A percentile compares a stretch with the other conserved stretches of the same genome.
Evolutionary conservation across 2,329 filamentous ascomycete genomes (phyloP).

Genomic region (Botryotinia narcissicola): DNA sequence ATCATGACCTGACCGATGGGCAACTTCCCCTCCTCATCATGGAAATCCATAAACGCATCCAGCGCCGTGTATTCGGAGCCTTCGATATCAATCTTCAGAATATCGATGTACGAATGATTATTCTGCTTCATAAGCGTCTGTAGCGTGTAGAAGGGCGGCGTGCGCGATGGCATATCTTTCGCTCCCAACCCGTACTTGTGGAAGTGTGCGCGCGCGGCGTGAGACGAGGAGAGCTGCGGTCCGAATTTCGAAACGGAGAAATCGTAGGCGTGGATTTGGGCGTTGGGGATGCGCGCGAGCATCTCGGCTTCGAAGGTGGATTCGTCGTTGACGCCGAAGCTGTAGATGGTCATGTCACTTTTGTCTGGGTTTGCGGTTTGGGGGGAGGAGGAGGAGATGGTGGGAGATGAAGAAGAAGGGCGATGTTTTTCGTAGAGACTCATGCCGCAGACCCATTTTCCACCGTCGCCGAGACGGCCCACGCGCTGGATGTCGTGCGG

Average conservation of each 20-base stretch:
- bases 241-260: slow-evolving; percentile 41
- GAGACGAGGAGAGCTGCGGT: slow-evolving; percentile 22
- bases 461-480: slow-evolving; percentile 43
- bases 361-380: neutral
- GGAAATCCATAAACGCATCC: slow-evolving; percentile 32
- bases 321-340: slow-evolving; percentile 42
- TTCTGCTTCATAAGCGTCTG: slow-evolving; percentile 42
- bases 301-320: slow-evolving; percentile 43
- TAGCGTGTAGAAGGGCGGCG: slow-evolving; percentile 41
- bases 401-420: neutral
- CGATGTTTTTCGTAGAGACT: slow-evolving; percentile 38
- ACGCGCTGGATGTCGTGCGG: slow-evolving; percentile 44
- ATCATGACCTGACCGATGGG: slow-evolving; percentile 36
- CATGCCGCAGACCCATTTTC: slow-evolving; percentile 46
- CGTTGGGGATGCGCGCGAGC: slow-evolving; percentile 41
- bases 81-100: slow-evolving; percentile 45
- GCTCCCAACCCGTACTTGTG: slow-evolving; percentile 38
- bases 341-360: slow-evolving; percentile 39
- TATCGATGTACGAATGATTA: slow-evolving; percentile 42
- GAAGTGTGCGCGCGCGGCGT: slow-evolving; percentile 38
- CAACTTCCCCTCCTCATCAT: slow-evolving; percentile 24
- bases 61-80: slow-evolving; percentile 40
- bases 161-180: slow-evolving; percentile 32
- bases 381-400: neutral
- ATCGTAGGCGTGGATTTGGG: slow-evolving; percentile 43